These are phyloP conservation scores for Colletotrichum gloeosporioides DNA, from an alignment of 2,329 filamentous ascomycete species.

Conservation along the genomic window DNA sequence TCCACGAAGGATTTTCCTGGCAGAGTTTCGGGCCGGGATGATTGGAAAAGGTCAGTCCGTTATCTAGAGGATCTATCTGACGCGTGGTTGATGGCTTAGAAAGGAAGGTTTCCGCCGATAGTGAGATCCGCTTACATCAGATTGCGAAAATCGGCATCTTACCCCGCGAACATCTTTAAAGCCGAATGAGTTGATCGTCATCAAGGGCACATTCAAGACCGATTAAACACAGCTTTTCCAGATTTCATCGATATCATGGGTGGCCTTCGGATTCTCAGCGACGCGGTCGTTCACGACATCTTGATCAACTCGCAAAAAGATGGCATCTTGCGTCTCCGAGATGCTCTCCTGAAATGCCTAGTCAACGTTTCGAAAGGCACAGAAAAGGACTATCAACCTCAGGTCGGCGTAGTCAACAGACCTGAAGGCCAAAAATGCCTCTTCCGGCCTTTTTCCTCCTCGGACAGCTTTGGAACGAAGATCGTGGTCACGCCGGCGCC, in stretches of 20 bases:
- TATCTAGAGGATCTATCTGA: neutral
- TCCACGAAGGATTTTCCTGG: neutral
- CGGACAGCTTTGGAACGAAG: conserved; percentile 26
- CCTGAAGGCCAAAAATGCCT: conserved; percentile 27
- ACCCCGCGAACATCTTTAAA: neutral
- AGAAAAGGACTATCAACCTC: conserved; percentile 26
- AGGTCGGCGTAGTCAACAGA: conserved; percentile 23
- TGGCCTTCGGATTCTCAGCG: conserved; percentile 8
- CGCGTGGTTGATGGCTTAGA: neutral
- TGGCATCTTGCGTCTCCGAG: conserved; percentile 20
- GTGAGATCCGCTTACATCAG: neutral
- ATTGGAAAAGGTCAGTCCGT: fast-evolving
- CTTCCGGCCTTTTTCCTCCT: conserved; percentile 27
- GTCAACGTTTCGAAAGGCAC: conserved; percentile 20
- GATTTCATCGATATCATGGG: neutral
- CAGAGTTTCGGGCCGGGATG: neutral
- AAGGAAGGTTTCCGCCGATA: neutral
- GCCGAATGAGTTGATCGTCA: neutral
- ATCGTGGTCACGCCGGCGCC: conserved; percentile 23
- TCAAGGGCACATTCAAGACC: neutral
- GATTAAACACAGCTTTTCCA: fast-evolving
- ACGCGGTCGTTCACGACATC: conserved; percentile 20
- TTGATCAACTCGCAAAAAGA: conserved; percentile 22
- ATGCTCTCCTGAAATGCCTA: conserved; percentile 17
- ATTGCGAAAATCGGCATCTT: neutral